Conservation (phyloP, 2,329 filamentous ascomycete species). For the Fusarium vanettenii region DNA sequence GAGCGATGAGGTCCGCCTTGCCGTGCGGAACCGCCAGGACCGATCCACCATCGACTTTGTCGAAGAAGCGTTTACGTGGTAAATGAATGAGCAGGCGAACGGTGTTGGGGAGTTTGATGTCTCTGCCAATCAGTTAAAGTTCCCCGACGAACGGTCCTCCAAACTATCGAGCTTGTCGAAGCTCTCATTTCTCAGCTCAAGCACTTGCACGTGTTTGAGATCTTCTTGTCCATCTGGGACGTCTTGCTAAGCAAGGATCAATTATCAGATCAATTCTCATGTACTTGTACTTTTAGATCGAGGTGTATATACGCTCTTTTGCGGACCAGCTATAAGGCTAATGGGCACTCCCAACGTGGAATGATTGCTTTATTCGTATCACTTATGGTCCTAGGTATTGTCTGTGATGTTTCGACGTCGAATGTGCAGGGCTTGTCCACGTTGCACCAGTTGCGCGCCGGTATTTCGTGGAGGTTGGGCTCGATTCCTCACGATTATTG, state of each 20-base stretch:
- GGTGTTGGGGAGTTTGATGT: slow-evolving; percentile 11
- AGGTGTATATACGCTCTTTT: slow-evolving; percentile 37
- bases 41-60: slow-evolving; percentile 79
- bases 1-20: slow-evolving; percentile 78
- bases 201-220: slow-evolving; percentile 6
- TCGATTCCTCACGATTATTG: not conserved
- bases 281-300: slow-evolving; percentile 38
- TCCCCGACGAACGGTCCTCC: not conserved
- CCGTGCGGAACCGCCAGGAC: slow-evolving; percentile 73
- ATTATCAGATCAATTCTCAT: slow-evolving; percentile 36
- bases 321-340: not conserved
- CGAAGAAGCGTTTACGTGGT: slow-evolving; percentile 80
- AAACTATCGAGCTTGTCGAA: not conserved
- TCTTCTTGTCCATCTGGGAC: slow-evolving; percentile 24
- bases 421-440: not conserved
- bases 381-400: not conserved
- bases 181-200: slow-evolving; percentile 7
- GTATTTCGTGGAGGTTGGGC: not conserved
- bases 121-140: slow-evolving; percentile 14
- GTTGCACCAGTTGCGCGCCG: not conserved
- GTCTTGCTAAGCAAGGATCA: slow-evolving; percentile 31
- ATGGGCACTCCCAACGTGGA: slow-evolving; percentile 6
- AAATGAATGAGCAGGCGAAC: slow-evolving; percentile 27
- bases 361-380: not conserved
- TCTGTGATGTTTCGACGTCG: not conserved